Evolutionary conservation across 805 yeast species (phyloP).

Genomic region (Cyberlindnera xylosilytica): DNA sequence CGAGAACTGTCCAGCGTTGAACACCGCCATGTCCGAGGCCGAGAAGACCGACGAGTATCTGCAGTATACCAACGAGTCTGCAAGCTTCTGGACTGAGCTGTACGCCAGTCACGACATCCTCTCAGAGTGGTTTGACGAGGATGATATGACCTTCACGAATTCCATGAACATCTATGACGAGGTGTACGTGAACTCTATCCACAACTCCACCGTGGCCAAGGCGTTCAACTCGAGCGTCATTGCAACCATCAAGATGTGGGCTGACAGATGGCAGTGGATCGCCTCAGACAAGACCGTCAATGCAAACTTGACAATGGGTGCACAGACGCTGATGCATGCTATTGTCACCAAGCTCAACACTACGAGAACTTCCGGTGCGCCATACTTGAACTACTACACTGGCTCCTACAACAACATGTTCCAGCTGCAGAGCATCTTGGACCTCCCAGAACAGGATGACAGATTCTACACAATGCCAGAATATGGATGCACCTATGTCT

Average conservation of each 20-base stretch:
- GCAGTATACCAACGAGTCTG: constrained; percentile 31
- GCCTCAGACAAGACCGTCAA: constrained; percentile 28
- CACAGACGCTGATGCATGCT: constrained; percentile 37
- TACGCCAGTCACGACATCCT: constrained; percentile 26
- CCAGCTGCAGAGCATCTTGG: constrained; percentile 36
- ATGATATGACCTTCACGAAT: constrained; percentile 35
- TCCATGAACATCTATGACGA: constrained; percentile 40
- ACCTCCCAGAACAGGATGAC: constrained; percentile 32
- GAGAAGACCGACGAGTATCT: constrained; percentile 30
- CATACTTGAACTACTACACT: constrained; percentile 39
- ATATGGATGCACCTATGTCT: constrained; percentile 44
- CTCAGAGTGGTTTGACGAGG: constrained; percentile 21
- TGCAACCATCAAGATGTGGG: constrained; percentile 32
- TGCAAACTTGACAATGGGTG: constrained; percentile 38
- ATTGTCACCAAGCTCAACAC: constrained; percentile 33
- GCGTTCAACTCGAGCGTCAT: constrained; percentile 32
- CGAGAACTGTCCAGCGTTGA: constrained; percentile 38
- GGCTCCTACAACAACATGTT: constrained; percentile 46
- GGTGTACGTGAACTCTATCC: constrained; percentile 39
- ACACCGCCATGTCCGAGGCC: constrained; percentile 32
- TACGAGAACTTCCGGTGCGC: constrained; percentile 34
- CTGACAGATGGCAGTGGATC: constrained; percentile 39
- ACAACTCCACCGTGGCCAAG: constrained; percentile 36
- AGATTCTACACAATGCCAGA: constrained; percentile 45
- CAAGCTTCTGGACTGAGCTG: constrained; percentile 37